Conservation (phyloP, 140 eudicot species). For the Ambrosia hybrid region DNA sequence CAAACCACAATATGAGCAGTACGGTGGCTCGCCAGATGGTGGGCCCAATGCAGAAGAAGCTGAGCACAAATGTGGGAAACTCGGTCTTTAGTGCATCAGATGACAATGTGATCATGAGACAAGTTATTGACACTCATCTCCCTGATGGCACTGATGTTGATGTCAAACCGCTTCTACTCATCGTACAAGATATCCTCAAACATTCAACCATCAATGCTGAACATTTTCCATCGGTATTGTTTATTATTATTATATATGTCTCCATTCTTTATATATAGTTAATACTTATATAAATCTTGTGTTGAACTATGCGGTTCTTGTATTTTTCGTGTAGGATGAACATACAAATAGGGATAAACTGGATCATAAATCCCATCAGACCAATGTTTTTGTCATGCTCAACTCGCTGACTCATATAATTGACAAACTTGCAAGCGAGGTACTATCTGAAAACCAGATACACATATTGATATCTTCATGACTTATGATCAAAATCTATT, state of each 20-base stretch:
- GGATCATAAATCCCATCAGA: constrained; percentile 33
- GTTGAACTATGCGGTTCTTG: constrained; percentile 14
- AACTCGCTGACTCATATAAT: constrained; percentile 43
- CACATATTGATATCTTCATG: neutral
- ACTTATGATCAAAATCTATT: neutral
- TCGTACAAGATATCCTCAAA: constrained; percentile 47
- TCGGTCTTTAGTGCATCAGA: constrained; percentile 44
- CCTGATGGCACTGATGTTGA: constrained; percentile 51
- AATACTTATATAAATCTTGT: neutral
- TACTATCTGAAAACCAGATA: constrained; percentile 7
- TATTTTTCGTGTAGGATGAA: constrained; percentile 30
- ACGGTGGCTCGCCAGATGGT: constrained; percentile 14
- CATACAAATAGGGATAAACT: constrained; percentile 23
- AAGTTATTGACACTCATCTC: constrained; percentile 41
- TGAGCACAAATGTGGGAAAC: constrained; percentile 30
- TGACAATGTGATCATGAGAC: constrained; percentile 53
- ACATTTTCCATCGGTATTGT: constrained; percentile 25
- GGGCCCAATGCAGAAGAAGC: constrained; percentile 29
- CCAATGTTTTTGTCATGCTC: constrained; percentile 26
- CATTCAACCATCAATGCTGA: constrained; percentile 37
- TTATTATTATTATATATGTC: neutral
- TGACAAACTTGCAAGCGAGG: constrained; percentile 53
- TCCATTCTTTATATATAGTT: neutral
- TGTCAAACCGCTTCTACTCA: constrained; percentile 52
- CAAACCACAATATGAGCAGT: constrained; percentile 5